Evolutionary conservation across 2,329 filamentous ascomycete genomes (phyloP).

Genomic region (Fusarium oxysporum): DNA sequence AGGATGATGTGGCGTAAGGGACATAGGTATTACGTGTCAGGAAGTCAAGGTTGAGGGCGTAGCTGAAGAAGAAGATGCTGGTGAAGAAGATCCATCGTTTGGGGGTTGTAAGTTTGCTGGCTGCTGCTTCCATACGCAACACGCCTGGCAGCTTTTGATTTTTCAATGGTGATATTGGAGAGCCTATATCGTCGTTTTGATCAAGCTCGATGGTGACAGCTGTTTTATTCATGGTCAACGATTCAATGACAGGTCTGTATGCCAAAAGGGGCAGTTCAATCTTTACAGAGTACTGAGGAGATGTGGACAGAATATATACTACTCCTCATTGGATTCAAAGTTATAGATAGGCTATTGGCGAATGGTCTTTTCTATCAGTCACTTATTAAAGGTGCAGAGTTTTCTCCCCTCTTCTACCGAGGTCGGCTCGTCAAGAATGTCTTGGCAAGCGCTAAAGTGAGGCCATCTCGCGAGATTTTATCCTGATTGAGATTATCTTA

Average conservation of each 20-base stretch:
- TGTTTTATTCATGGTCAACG: background rate
- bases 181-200: accelerated
- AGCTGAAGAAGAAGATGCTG: background rate
- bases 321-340: no score
- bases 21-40: background rate
- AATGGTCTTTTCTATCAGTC: no score
- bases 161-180: no score
- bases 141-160: background rate
- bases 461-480: background rate
- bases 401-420: background rate
- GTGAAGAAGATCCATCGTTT: background rate
- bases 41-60: background rate
- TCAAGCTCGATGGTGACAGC: accelerated
- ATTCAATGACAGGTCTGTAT: no score
- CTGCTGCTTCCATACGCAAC: background rate
- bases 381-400: background rate
- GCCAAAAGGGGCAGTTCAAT: no score
- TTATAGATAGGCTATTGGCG: no score
- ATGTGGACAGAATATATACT: no score
- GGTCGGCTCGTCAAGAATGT: background rate
- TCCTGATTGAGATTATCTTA: background rate
- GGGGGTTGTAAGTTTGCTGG: background rate
- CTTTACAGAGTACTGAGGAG: no score
- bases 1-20: background rate
- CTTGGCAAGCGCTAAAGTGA: background rate